A percentile compares a stretch with the other conserved stretches of the same genome.
phyloP scores from a whole-genome alignment of 2,329 filamentous ascomycete genomes.

The Aureobasidium sp. region DNA sequence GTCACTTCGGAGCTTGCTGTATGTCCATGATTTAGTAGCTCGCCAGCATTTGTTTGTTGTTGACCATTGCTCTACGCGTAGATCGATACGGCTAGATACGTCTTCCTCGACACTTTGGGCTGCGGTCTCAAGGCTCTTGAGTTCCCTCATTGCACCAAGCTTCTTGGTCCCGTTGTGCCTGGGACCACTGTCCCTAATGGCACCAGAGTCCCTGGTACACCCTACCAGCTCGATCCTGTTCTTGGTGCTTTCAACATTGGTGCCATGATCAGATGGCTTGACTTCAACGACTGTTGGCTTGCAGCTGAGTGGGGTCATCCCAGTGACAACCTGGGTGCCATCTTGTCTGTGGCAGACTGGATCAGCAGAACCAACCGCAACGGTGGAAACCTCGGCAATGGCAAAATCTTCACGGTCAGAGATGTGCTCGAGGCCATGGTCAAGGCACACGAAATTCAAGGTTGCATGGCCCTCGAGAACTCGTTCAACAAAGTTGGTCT shows the following conservation, averaged over 20 bases:
- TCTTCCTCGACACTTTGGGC: conserved; percentile 93
- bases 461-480: conserved; percentile 92
- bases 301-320: conserved; percentile 98
- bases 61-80: conserved; percentile 30
- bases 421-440: conserved; percentile 91
- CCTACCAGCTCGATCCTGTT: conserved; percentile 90
- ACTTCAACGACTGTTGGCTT: conserved; percentile 99
- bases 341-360: conserved; percentile 96
- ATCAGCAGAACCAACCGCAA: conserved; percentile 89
- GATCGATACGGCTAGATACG: conserved; percentile 94
- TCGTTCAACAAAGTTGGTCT: conserved; percentile 98
- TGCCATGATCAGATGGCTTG: conserved; percentile 96
- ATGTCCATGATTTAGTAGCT: conserved; percentile 39
- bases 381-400: conserved; percentile 62
- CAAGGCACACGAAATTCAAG: conserved; percentile 98
- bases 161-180: conserved; percentile 84
- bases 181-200: conserved; percentile 90
- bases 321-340: conserved; percentile 95
- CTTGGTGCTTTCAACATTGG: conserved; percentile 98
- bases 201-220: conserved; percentile 81
- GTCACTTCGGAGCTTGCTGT: conserved; percentile 90
- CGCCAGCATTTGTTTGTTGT: no score
- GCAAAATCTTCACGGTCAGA: conserved; percentile 77
- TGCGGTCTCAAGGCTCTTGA: conserved; percentile 92
- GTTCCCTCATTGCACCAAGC: conserved; percentile 93